Conservation (phyloP, 2,329 filamentous ascomycete genomes). For the Penicillium sp. region DNA sequence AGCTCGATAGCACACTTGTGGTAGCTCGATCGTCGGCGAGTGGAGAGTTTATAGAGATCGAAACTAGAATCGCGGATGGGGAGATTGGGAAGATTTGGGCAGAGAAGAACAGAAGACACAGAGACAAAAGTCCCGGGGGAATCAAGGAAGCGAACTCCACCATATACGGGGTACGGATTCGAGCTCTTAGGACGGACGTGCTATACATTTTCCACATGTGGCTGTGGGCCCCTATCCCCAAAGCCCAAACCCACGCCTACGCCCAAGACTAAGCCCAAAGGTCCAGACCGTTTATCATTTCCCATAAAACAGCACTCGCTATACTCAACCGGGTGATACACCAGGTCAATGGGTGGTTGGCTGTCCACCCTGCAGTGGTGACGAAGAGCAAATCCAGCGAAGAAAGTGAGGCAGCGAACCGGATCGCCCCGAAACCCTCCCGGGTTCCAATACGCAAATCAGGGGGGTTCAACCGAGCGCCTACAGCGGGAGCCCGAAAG, state of each 20-base stretch:
- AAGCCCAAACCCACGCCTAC: not conserved
- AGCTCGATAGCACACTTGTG: not conserved
- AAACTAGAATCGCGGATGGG: not conserved
- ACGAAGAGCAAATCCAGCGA: constrained; percentile 12
- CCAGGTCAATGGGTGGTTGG: constrained; percentile 2
- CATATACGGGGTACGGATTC: not conserved
- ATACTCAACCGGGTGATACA: constrained; percentile 1
- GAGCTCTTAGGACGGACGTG: not conserved
- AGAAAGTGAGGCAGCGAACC: constrained; percentile 41
- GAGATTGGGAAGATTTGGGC: not conserved
- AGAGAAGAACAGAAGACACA: not conserved
- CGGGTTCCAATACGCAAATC: constrained; percentile 7
- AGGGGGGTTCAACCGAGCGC: constrained; percentile 7
- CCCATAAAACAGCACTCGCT: not conserved
- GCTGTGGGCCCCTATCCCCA: not conserved
- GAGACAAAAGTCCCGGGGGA: not conserved
- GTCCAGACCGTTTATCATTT: not conserved
- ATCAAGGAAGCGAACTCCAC: not conserved
- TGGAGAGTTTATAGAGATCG: not conserved
- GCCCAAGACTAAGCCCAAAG: not conserved
- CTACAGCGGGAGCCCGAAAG: constrained; percentile 19
- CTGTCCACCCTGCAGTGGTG: constrained; percentile 4
- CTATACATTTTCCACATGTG: not conserved
- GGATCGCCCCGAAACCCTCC: constrained; percentile 27
- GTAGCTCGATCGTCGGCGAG: not conserved